Percentiles rank a stretch among this genome's conserved stretches.
These are phyloP conservation scores for Gonium pectorale DNA, from an alignment of 139 green algal genomes.

Conservation along the genomic window DNA sequence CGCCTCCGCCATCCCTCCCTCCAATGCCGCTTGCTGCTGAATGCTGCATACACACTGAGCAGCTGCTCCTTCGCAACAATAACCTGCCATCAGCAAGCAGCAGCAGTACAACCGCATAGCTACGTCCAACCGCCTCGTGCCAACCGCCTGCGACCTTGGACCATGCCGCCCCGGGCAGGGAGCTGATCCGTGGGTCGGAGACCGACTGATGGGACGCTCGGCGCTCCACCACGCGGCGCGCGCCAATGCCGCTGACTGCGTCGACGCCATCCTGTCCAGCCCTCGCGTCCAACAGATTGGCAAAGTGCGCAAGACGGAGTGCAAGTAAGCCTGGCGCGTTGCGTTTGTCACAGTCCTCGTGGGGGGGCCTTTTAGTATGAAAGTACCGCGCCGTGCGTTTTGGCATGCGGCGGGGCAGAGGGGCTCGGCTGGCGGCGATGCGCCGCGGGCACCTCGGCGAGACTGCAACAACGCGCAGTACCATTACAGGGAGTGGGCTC, in stretches of 20 bases:
- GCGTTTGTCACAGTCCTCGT: not conserved
- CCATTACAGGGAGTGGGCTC: not conserved
- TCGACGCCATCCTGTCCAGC: constrained; percentile 19
- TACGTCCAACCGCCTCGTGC: no score
- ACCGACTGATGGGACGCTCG: constrained; percentile 43
- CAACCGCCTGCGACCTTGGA: not conserved
- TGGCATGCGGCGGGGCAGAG: no score
- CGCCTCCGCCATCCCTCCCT: not conserved
- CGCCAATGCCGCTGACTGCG: constrained; percentile 20
- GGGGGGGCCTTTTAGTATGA: not conserved
- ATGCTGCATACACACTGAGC: not conserved
- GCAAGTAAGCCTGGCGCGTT: constrained; percentile 2
- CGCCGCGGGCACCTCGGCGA: no score
- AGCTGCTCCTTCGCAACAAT: no score
- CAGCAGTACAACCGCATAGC: not conserved
- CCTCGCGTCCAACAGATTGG: not conserved
- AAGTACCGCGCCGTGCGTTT: not conserved
- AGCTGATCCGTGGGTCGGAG: constrained; percentile 44
- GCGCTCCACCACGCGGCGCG: constrained; percentile 52
- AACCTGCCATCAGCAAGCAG: no score
- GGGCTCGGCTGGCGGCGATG: no score
- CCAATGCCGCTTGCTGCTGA: not conserved
- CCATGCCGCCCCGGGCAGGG: constrained; percentile 24
- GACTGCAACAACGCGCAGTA: not conserved
- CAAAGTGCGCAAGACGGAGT: not conserved